These are phyloP conservation scores for Metschnikowia colocasiae DNA, from an alignment of 805 yeast genomes.

Conservation along the genomic window DNA sequence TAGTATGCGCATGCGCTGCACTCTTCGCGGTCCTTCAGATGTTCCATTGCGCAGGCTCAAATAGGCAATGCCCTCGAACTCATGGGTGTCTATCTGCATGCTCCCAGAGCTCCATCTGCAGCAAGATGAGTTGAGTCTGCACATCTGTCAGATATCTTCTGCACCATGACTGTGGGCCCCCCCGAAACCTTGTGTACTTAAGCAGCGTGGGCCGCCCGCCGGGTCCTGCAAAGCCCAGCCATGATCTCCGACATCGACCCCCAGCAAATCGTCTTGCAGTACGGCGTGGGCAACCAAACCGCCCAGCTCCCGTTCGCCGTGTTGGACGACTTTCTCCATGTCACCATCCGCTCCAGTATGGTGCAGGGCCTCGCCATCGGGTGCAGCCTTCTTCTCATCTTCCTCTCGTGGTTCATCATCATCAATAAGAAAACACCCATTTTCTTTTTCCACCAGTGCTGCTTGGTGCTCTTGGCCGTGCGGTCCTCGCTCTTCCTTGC, in stretches of 20 bases:
- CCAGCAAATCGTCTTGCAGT: slow-evolving; percentile 11
- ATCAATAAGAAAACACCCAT: slow-evolving; percentile 61
- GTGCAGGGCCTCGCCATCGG: slow-evolving; percentile 17
- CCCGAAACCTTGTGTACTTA: background rate
- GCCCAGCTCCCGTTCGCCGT: slow-evolving; percentile 10
- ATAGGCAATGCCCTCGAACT: slow-evolving; percentile 5
- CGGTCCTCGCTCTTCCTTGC: slow-evolving; percentile 59
- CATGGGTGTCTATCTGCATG: slow-evolving; percentile 1
- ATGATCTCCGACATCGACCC: slow-evolving; percentile 12
- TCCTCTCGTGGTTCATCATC: slow-evolving; percentile 16
- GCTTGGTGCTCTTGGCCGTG: slow-evolving; percentile 52
- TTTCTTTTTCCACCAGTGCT: slow-evolving; percentile 65
- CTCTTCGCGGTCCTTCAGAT: background rate
- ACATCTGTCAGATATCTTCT: background rate
- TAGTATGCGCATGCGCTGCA: background rate
- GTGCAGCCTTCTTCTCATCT: slow-evolving; percentile 12
- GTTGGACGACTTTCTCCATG: slow-evolving; percentile 7
- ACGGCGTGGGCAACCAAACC: slow-evolving; percentile 8
- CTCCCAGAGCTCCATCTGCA: background rate
- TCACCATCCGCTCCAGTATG: slow-evolving; percentile 8
- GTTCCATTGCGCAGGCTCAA: slow-evolving; percentile 4
- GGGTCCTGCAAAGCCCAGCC: background rate
- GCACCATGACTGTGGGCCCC: background rate
- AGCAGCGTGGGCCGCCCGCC: background rate
- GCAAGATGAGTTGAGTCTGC: background rate